Base-by-base conservation (phyloP, 495 filamentous ascomycete genomes). In the Mytilinidion resinicola region DNA sequence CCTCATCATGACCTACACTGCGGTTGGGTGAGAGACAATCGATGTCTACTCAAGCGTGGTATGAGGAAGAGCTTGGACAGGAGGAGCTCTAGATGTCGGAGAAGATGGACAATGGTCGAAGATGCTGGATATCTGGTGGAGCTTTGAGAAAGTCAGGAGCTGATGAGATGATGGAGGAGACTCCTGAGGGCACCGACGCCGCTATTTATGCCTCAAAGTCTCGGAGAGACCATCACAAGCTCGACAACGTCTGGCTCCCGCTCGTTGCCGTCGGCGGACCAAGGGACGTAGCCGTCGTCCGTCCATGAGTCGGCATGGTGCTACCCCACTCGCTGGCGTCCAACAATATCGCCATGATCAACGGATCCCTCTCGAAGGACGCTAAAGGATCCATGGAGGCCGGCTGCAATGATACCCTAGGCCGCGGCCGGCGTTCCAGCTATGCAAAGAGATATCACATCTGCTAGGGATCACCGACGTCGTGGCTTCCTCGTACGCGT, bases 341-440 rank as follows among this genome's bases (percentile, higher is more conserved):
- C 66, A 68, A 68, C 66, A 36, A 64, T 61, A 68, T 63, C 20
- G 66, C 66, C 46, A 61, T 59, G 54, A 66, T 66, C 59, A 61
- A 60, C 60, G 63, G 60, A 56, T 39, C 51, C 55, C 56, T 63
- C 41, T 60, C 66, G 33, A 61, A 55, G 65, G 62, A 53, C 63
- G 62, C 62, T 65, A 65, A 48, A 63, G 55, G 37, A 60, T 44
- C 34, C 47, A 50, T 51, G 56, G 42, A 58, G 55, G 49, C 66
- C 56, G 53, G 63, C 56, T 66, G 63, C 63, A 55, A 68, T 66
- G 60, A 60, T 61, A 68, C 65, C 65, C 62, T 68, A 68, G 56
- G 55, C 63, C 59, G 55, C 63, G 44, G 43, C 62, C 52, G 59
- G 56, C 51, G 63, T 59, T 55, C 53, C 56, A 58, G 53, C 53